These are phyloP conservation scores for Echites panduratus DNA, from an alignment of 257 asterid species.

Conservation along the genomic window DNA sequence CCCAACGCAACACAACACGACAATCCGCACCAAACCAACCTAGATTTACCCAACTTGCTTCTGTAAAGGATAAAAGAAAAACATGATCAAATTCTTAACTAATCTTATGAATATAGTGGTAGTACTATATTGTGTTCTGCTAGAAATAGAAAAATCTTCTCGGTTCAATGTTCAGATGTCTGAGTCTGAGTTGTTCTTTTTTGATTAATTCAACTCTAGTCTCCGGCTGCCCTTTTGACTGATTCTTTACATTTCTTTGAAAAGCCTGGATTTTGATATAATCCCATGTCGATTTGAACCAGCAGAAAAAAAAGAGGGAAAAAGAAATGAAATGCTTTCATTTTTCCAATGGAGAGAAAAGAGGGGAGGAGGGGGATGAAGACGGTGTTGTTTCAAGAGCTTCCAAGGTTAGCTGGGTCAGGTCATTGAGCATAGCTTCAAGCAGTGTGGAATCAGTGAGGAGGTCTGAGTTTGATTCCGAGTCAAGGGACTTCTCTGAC, in stretches of 20 bases:
- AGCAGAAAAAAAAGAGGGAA: not conserved
- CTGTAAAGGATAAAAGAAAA: not conserved
- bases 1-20: constrained; percentile 5
- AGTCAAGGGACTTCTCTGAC: constrained; percentile 62
- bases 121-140: not conserved
- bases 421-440: constrained; percentile 85
- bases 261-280: not conserved
- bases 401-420: constrained; percentile 66
- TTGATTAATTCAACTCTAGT: constrained; percentile 8
- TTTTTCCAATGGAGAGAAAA: constrained; percentile 48
- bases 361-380: constrained; percentile 34
- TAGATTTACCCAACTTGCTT: not conserved
- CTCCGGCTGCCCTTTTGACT: not conserved
- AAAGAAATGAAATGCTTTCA: constrained; percentile 78
- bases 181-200: not conserved
- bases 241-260: not conserved
- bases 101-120: not conserved
- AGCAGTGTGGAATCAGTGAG: constrained; percentile 52
- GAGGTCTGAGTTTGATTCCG: constrained; percentile 71
- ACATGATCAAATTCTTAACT: not conserved
- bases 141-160: not conserved
- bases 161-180: not conserved
- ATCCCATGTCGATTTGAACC: constrained; percentile 8
- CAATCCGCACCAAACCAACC: constrained; percentile 1
- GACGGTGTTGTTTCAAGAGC: constrained; percentile 38